These are phyloP conservation scores for Podospora conica DNA, from an alignment of 495 filamentous ascomycete genomes.

Conservation along the genomic window DNA sequence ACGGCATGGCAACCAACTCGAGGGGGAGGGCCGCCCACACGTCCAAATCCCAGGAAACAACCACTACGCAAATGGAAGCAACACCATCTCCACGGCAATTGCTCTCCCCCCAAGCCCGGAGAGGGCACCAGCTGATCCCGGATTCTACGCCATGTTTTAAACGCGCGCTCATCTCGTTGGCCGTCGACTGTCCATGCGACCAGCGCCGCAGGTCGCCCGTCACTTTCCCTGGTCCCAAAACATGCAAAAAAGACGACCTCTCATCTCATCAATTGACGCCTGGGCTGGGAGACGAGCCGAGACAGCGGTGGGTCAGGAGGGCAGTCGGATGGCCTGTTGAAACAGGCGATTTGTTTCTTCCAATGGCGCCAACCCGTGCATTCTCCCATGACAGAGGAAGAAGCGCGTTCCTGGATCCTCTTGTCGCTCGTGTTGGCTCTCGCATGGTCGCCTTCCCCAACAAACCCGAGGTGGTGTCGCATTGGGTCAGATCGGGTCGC, in stretches of 20 bases:
- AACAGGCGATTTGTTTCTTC: constrained; percentile 3
- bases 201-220: neutral
- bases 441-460: neutral
- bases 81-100: constrained; percentile 10
- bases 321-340: constrained; percentile 3
- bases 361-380: neutral
- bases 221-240: neutral
- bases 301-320: neutral
- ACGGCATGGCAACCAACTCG: constrained; percentile 7
- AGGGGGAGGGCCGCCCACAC: neutral
- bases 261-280: neutral
- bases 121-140: neutral
- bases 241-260: neutral
- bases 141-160: neutral
- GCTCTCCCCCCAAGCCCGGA: neutral
- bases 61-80: neutral
- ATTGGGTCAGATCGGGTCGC: neutral
- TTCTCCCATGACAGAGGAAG: neutral
- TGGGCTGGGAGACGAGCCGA: neutral
- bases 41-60: constrained; percentile 8
- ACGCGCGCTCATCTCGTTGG: constrained; percentile 7
- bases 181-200: neutral
- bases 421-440: neutral
- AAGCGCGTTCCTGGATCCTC: constrained; percentile 6
- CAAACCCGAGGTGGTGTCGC: neutral